Evolutionary conservation across 1,284 basidiomycete species (phyloP), one percentile per base, ranked within the genome.

Genomic region (Kwoniella shivajii): DNA sequence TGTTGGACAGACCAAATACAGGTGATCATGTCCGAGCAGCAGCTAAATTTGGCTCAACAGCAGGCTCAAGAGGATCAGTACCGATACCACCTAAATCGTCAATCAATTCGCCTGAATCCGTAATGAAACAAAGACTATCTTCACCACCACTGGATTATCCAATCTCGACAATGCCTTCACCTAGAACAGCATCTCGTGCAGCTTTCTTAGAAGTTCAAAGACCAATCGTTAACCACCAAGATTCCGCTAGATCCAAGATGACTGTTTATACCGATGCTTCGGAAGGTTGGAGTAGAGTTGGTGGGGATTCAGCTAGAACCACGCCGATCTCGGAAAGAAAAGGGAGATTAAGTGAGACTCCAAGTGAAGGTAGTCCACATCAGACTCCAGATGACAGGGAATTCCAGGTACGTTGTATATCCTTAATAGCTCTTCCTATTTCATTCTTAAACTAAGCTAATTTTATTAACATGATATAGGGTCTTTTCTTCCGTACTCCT

Each of bases 401-500:
- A 45, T 70, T 70, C 50, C 57, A 64, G 29, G 64, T 66, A 46
- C 57, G 61, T 51, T 30, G 5, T 16, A 31, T 18, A 34, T 24
- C 27, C 27, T 29, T n/a, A 2, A 22, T 42, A 4, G 39, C 7
- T 22, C 22, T 42, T 45, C 36, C 5, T 37, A 6, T 37, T 9
- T 37, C 36, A 11, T 37, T 11, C 14, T 16, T 37, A 37, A n/a
- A 16, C 36, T 37, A 18, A 37, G 14, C 36, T n/a, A 16, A 9
- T 37, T 37, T 39, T 16, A 16, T 10, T 39, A 4, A 4, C 13
- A 24, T 7, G 11, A 42, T 56, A 24, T 55, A 72, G 60, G 71
- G 69, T 7, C 56, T 76, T 13, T 76, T 76, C 66, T 76, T 73
- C 62, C 68, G 72, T 10, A 72, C 74, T 2, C 74, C 74, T 2